phyloP scores from a whole-genome alignment of 306 rosid genomes.

The Echinosophora koreensis region DNA sequence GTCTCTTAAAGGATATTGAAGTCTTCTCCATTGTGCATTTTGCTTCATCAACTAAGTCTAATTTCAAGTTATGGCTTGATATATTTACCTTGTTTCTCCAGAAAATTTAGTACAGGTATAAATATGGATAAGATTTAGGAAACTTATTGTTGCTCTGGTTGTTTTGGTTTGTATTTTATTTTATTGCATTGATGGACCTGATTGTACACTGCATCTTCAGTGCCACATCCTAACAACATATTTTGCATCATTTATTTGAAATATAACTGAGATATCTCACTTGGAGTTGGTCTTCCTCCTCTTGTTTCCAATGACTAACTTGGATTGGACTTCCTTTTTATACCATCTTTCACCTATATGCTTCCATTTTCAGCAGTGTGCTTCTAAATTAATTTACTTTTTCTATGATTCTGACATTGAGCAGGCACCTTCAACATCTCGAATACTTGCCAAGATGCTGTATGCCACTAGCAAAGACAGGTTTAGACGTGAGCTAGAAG shows the following conservation, averaged over 20 bases:
- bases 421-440: constrained; percentile 86
- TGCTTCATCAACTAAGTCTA: constrained; percentile 7
- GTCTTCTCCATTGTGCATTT: constrained; percentile 12
- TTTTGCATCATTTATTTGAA: neutral
- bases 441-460: constrained; percentile 94
- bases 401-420: constrained; percentile 31
- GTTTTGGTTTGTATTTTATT: neutral
- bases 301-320: constrained; percentile 8
- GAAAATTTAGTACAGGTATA: neutral
- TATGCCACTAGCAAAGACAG: constrained; percentile 90
- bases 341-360: neutral
- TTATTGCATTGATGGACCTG: neutral
- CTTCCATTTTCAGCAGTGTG: neutral
- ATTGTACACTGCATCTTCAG: constrained; percentile 26
- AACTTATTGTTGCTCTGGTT: neutral
- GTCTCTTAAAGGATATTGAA: neutral
- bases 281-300: too few species aligned
- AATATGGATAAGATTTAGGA: neutral
- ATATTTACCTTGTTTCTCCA: neutral
- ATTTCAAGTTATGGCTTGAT: neutral
- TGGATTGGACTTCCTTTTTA: neutral
- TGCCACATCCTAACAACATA: constrained; percentile 14
- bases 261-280: too few species aligned
- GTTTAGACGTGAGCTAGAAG: constrained; percentile 85
- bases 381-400: neutral